Conservation (phyloP, 2,329 filamentous ascomycete species). For the Clarireedia paspali region DNA sequence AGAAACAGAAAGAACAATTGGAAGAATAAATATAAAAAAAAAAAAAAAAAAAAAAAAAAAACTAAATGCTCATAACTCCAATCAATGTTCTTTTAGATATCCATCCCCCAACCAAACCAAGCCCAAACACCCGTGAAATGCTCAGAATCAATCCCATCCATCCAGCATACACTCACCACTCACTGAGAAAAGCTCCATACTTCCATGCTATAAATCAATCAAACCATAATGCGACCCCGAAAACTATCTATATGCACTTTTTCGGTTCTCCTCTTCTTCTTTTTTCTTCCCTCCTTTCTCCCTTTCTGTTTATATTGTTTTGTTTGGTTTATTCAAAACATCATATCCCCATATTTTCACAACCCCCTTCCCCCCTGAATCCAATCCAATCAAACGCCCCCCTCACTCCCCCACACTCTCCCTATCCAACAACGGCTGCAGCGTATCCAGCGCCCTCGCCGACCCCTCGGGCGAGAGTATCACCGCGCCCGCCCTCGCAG, state of each 20-base stretch:
- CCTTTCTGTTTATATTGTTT: not conserved
- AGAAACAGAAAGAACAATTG: too few species aligned
- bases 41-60: too few species aligned
- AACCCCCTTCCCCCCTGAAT: too few species aligned
- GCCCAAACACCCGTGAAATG: too few species aligned
- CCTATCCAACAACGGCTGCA: conserved; percentile 38
- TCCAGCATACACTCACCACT: too few species aligned
- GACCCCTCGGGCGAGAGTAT: conserved; percentile 73
- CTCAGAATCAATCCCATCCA: too few species aligned
- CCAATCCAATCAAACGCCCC: not conserved
- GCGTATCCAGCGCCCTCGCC: conserved; percentile 62
- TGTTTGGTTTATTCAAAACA: too few species aligned
- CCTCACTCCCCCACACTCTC: not conserved
- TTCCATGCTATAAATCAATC: not conserved
- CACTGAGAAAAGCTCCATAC: not conserved
- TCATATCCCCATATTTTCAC: too few species aligned
- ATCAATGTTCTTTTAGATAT: too few species aligned
- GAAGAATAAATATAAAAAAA: too few species aligned
- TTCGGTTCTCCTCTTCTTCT: not conserved
- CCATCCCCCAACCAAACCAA: too few species aligned
- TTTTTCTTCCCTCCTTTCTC: not conserved
- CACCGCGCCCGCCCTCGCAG: conserved; percentile 80
- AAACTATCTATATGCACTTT: not conserved
- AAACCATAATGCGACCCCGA: not conserved
- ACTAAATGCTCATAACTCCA: too few species aligned